Evolutionary conservation across 495 filamentous ascomycete species (phyloP), one percentile per base, ranked within the genome.

Genomic region (Terfezia claveryi): DNA sequence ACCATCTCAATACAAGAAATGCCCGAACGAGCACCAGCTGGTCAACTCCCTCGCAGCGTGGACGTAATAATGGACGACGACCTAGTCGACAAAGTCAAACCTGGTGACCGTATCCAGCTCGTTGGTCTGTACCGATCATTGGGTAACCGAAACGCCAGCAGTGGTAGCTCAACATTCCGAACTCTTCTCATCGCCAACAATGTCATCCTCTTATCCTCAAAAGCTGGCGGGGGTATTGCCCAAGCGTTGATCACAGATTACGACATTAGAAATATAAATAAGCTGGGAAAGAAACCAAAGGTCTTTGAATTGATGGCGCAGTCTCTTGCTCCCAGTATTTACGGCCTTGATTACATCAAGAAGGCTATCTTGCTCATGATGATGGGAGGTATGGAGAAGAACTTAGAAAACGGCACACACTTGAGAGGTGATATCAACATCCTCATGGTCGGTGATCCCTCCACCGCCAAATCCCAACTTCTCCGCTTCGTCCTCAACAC

Each of bases 1-100:
- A 88, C 86, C 16, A 86, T 99, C 51, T 96, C 91, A 0, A 94
- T 99, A 62, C 91, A 99, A 73, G 91, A 99, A 74, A 99, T 99
- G 91, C 91, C 91, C 12, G 91, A 99, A 67, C 75, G 91, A 62
- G 91, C 91, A 23, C 91, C 91, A 32, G 89, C 91, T 54, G 91
- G 91, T 50, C 91, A 96, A 72, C 76, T 99, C 60, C 91, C 91
- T 56, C 80, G 91, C 55, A 87, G 88, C 50, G 91, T 96, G n/a
- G 91, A 99, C 69, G 88, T 99, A 17, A 86, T 99, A 56, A 69
- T 96, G 59, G 91, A 99, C 60, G 91, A 99, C 66, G 91, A 99
- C 64, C 72, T 99, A 27, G 91, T 99, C 36, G 91, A 99, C 66
- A 80, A 77, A 56, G 83, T 85, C 56, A 99, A 99, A 68, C 91